Base-by-base conservation (phyloP, 208 protist genomes). In the Acanthamoeba healyi region DNA sequence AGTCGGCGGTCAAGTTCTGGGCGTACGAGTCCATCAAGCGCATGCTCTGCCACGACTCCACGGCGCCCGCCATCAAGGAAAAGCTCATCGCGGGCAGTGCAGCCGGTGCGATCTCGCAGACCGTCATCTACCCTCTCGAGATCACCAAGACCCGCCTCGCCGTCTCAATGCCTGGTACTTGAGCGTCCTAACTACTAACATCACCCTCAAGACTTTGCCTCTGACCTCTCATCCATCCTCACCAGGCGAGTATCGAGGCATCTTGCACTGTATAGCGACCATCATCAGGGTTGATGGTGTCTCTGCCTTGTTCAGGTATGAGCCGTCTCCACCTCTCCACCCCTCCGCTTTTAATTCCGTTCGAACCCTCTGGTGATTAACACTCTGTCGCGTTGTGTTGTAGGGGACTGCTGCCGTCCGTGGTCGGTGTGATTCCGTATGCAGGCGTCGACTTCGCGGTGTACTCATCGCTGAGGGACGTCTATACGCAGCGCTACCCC, bases 61-160 rank as follows among this genome's bases (percentile, higher is more conserved):
- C 44, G 49, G 44, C 72, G 32, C 92, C 92, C 4, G 36, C 67
- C 29, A 72, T 89, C 36, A 40, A 79, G 19, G 92, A 94, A 22
- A 94, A 89, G 51, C 72, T 94, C 38, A 34, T 94, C 14, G 72
- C 92, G 0, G 92, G 88, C 49, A 93, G 88, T 44, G 51, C 51
- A 26, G 88, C 88, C 29, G 88, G 88, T 19, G 88, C 65, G 12
- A 63, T 93, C 40, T 93, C 88, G n/a, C 88, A 93, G 65, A 93
- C 67, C 22, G 46, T 72, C 38, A 89, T 94, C 58, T 94, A 94
- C 38, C 92, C 92, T 5, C 92, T 94, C 12, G 92, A 94, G 63
- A 94, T 89, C 40, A 94, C 79, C n/a, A 94, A 94, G 92, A 94
- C 92, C 12, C 26, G 92, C 26, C 74, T 94, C 7, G 74, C 92